Conservation (phyloP, 345 rosid genomes). For the Cochlearia excelsa region DNA sequence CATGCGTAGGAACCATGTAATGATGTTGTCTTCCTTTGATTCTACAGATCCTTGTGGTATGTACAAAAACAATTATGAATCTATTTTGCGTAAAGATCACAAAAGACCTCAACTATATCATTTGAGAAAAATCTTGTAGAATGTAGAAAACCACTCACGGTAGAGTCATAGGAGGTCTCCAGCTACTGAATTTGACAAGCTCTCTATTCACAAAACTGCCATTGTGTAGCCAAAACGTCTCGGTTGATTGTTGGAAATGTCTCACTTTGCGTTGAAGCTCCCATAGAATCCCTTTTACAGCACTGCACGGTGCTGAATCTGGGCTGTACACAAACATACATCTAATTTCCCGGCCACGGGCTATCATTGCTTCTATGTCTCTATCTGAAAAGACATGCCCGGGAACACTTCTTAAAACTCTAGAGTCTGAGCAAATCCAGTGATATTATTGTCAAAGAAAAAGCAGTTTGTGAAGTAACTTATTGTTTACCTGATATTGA, state of each 20-base stretch:
- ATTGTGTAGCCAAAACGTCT: conserved; percentile 97
- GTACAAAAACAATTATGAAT: no score
- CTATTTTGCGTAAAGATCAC: no score
- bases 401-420: not conserved
- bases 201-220: conserved; percentile 61
- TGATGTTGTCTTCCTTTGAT: no score
- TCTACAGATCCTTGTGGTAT: no score
- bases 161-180: conserved; percentile 79
- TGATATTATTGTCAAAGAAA: not conserved
- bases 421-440: not conserved
- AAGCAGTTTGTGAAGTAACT: no score
- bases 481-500: conserved; percentile 57
- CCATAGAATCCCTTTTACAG: conserved; percentile 81
- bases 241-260: conserved; percentile 82
- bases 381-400: conserved; percentile 43
- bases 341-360: conserved; percentile 60
- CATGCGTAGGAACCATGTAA: no score
- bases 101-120: no score
- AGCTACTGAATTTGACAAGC: conserved; percentile 61
- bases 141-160: conserved; percentile 36
- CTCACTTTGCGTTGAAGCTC: conserved; percentile 93
- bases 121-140: no score
- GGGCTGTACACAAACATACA: conserved; percentile 81
- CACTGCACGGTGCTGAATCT: conserved; percentile 66
- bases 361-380: conserved; percentile 64